A percentile compares a stretch with the other conserved stretches of the same genome.
These are phyloP conservation scores for Vaccinium macrocarpon DNA, from an alignment of 148 eudicot genomes.

Conservation along the genomic window DNA sequence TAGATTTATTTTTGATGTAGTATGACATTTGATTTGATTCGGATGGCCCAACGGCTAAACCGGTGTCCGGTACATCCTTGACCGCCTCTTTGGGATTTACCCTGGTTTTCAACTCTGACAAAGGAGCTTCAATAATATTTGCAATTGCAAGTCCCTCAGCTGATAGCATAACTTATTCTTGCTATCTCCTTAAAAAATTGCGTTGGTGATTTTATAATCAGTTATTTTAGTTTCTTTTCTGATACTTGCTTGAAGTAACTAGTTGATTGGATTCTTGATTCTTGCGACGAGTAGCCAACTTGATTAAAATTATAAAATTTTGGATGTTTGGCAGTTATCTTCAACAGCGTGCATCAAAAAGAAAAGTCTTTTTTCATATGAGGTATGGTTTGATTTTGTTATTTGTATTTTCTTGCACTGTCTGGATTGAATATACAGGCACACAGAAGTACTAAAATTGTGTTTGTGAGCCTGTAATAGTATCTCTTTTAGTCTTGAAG, in stretches of 20 bases:
- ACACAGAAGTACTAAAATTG: neutral
- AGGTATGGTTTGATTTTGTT: slow-evolving; percentile 45
- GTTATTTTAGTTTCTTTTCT: neutral
- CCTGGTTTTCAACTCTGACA: neutral
- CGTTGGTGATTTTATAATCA: neutral
- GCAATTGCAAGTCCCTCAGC: neutral
- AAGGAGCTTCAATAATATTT: neutral
- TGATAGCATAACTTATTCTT: neutral
- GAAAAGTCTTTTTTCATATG: slow-evolving; percentile 82
- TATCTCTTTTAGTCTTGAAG: neutral
- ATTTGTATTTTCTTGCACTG: neutral
- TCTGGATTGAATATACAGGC: neutral
- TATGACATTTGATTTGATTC: neutral
- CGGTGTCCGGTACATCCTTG: neutral
- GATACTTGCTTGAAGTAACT: neutral
- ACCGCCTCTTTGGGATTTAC: neutral
- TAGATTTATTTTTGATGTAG: neutral
- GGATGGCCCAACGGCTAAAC: neutral
- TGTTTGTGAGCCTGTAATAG: neutral
- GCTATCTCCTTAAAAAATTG: neutral
- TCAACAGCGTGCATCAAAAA: slow-evolving; percentile 70
- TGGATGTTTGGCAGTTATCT: slow-evolving; percentile 66
- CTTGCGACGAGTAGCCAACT: neutral
- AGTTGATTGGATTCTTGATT: neutral
- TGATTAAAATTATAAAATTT: neutral